Percentiles rank a stretch among this genome's conserved stretches.
Conservation (phyloP, 805 yeast species). For the Sugiyamaella chiloensis region DNA sequence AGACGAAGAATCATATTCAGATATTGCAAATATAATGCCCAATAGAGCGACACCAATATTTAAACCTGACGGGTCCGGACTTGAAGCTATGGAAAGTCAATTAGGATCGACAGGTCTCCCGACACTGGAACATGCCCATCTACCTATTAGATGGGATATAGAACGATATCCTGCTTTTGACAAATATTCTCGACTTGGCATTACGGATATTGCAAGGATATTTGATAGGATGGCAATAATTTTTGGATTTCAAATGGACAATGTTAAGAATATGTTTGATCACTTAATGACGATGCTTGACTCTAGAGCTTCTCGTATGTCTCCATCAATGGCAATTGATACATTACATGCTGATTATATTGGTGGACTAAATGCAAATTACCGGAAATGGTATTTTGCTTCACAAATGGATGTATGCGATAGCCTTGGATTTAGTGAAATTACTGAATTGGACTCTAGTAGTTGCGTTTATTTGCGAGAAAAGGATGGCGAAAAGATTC, state of each 20-base stretch:
- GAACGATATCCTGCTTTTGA: not conserved
- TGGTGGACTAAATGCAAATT: slow-evolving; percentile 68
- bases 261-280: slow-evolving; percentile 63
- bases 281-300: slow-evolving; percentile 59
- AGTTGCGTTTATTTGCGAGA: slow-evolving; percentile 6
- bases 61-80: not conserved
- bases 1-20: too few species aligned
- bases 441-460: not conserved
- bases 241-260: slow-evolving; percentile 70
- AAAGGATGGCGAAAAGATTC: slow-evolving; percentile 22
- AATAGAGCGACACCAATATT: too few species aligned
- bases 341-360: slow-evolving; percentile 71
- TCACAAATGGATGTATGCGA: slow-evolving; percentile 64
- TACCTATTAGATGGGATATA: not conserved
- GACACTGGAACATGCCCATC: not conserved
- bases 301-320: slow-evolving; percentile 65
- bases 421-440: not conserved
- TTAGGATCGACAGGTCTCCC: not conserved
- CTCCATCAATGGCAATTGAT: slow-evolving; percentile 51
- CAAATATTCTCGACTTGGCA: slow-evolving; percentile 22
- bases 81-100: not conserved
- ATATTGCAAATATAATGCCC: too few species aligned
- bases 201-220: slow-evolving; percentile 52
- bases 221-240: slow-evolving; percentile 50
- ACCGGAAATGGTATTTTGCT: slow-evolving; percentile 74